Evolutionary conservation across 1,139 yeast species (phyloP), one percentile per base, ranked within the genome.

Genomic region (Protomyces inundatus): DNA sequence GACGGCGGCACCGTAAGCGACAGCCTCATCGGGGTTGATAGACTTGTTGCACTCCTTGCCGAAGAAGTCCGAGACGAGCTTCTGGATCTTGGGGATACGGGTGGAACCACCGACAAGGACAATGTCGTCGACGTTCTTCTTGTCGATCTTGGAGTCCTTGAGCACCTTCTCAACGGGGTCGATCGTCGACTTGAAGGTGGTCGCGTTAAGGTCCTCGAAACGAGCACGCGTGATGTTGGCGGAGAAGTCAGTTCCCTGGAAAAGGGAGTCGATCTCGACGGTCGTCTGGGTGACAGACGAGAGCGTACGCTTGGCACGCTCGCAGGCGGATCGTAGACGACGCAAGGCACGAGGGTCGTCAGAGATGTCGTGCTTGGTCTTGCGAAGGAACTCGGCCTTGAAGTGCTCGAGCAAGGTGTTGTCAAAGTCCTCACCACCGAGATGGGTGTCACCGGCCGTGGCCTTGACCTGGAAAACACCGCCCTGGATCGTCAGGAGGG

Each of bases 1-100:
- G 74, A 89, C 97, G 74, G 97, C 97, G 75, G 97, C 97, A 87
- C 97, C 97, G 84, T 89, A 89, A 77, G 97, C 97, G 80, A 89
- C 96, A 77, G 96, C 96, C 84, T 89, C 96, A 84, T 89, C 98
- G 70, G 90, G 90, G 86, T 86, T 86, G 78, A 86, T 86, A 70
- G 87, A 85, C 84, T 87, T 87, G 83, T 87, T 88, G 77, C 88
- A 89, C 79, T 87, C 89, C 83, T 88, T 88, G 77, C 95, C 95
- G 79, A 88, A 88, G 86, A 82, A 87, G 81, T 87, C 93, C 69
- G 90, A 85, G 64, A 87, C 85, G 79, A 87, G 82, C 80, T 87
- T 87, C 81, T 88, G 95, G 73, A 88, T 87, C 86, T 87, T 87
- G 83, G 95, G 95, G 80, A 88, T 88, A 85, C 95, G 88, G 78